phyloP scores from a whole-genome alignment of 371 early-diverging fungal genomes.

The Globomyces sp. region DNA sequence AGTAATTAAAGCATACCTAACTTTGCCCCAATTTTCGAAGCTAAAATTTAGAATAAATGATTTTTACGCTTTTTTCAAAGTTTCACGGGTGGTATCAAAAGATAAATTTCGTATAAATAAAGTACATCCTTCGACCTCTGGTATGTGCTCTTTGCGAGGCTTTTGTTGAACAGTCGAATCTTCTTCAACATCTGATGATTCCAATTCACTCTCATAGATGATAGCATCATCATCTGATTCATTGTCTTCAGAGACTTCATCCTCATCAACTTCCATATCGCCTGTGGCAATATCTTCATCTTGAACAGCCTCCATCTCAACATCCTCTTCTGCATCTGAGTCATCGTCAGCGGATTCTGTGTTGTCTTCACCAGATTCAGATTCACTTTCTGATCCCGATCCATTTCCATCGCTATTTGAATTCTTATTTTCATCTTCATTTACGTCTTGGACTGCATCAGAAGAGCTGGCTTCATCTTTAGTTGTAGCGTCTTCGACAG shows the following conservation, averaged over 20 bases:
- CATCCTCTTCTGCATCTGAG: slow-evolving; percentile 20
- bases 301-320: slow-evolving; percentile 21
- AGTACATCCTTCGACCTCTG: slow-evolving; percentile 65
- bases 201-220: slow-evolving; percentile 43
- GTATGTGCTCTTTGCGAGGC: slow-evolving; percentile 6
- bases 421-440: slow-evolving; percentile 21
- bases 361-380: not conserved
- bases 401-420: slow-evolving; percentile 17
- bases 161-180: slow-evolving; percentile 18
- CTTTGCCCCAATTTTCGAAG: slow-evolving; percentile 64
- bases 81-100: slow-evolving; percentile 85
- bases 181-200: slow-evolving; percentile 26
- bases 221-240: slow-evolving; percentile 37
- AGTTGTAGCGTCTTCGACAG: not conserved
- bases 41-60: slow-evolving; percentile 8
- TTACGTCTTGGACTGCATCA: not conserved
- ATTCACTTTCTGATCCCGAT: slow-evolving; percentile 18
- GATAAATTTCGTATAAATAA: slow-evolving; percentile 89
- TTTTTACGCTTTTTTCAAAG: slow-evolving; percentile 59
- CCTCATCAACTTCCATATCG: slow-evolving; percentile 40
- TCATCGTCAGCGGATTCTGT: not conserved
- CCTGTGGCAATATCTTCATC: slow-evolving; percentile 36
- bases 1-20: slow-evolving; percentile 82
- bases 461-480: not conserved
- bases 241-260: slow-evolving; percentile 26